Evolutionary conservation across 805 yeast species (phyloP), one percentile per base, ranked within the genome.

Genomic region (Wickerhamomyces hampshirensis): DNA sequence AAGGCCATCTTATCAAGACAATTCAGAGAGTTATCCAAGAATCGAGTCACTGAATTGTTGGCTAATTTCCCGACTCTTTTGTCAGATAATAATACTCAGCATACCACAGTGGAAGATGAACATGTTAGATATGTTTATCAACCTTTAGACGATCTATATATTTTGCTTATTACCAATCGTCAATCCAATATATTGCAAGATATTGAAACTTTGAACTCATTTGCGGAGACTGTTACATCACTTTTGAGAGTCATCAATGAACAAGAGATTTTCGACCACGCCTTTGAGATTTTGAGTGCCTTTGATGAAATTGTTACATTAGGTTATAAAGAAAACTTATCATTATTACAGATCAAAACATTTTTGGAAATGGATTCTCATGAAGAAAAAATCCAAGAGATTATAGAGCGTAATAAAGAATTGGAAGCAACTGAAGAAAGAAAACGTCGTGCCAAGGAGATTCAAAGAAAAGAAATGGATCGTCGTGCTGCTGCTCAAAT

Each of bases 331-430:
- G 99, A 93, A 60, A 84, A 87, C 61, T 66, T 91, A 47, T 77
- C 93, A 1, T 59, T 82, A 46, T 60, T 79, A 41, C 98, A 93
- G 66, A 84, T 93, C 46, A 78, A 76, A 59, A 85, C 94, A 10
- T 91, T 85, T 63, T 69, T 93, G 66, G 91, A 87, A 58, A 91
- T 93, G 98, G 98, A 93, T 64, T 84, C 95, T 28, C 97, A 93
- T 60, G 98, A 93, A 65, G 99, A 93, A 66, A 91, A 86, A 69
- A 91, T 94, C 56, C 98, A 93, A 69, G 97, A 93, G 59, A 89
- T 93, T 59, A 93, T 93, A 53, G 98, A 87, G 65, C 80, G 89
- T 61, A 93, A 93, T 69, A 93, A 93, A 66, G 98, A 93, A 65
- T 67, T 85, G 53, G 98, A 91, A 63, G 98, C 98, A 28, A 80